Evolutionary conservation across 345 rosid genomes (phyloP), one percentile per base, ranked within the genome.

Genomic region (Euphorbia lathyris): DNA sequence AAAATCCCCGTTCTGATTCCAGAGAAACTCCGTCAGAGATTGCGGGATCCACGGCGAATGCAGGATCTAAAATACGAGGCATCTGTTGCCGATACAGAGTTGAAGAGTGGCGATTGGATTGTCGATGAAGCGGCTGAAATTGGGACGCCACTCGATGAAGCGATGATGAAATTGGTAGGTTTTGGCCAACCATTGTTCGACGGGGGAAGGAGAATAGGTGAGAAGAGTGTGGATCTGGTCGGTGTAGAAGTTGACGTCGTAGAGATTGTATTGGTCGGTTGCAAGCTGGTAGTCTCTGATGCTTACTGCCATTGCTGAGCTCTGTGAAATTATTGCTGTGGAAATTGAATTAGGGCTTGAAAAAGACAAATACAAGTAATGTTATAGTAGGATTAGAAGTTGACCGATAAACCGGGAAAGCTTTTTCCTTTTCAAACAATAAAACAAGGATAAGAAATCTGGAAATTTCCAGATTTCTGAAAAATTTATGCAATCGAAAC

Each of bases 81-180:
- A 83, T 36, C 66, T 42, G 65, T 25, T 66, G 36, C 68, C 78
- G 13, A 79, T 58, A 78, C 83, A 80, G 72, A 86, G 82, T 63
- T 82, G 90, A 64, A 86, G 63, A 26, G 70, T 73, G 53, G 90
- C 87, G 8, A 77, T 40, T 14, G 81, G 87, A 74, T 78, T 69
- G n/a, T 80, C 75, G 38, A 12, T 13, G 29, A 53, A 17, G 30
- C 74, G 72, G 65, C 2, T 5, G 74, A 52, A 42, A 72, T 76
- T 86, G 27, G 85, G 87, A 3, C 90, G 84, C 87, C 87, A 86
- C 78, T 84, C 87, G 61, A 80, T 69, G 65, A 75, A 56, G 56
- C n/a, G 17, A 45, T 45, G 27, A 19, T 48, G 52, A 0, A 2
- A 4, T 47, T 47, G 70, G 9, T 36, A 45, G 65, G 69, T 65